These are phyloP conservation scores for Boehmeria nivea DNA, from an alignment of 306 rosid species.

Conservation along the genomic window DNA sequence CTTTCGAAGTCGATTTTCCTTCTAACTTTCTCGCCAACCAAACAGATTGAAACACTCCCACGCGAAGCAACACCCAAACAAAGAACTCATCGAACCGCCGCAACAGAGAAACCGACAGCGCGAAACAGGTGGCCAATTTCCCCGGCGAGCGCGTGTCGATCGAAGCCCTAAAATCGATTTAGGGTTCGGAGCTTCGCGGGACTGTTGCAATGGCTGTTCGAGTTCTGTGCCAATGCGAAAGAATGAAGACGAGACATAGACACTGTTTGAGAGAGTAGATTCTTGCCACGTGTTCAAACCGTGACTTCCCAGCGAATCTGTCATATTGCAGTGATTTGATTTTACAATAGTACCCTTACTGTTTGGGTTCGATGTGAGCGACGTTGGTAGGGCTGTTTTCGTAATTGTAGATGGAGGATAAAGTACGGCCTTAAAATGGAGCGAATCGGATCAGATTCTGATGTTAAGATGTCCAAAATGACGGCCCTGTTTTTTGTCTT, in stretches of 20 bases:
- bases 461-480: too few relatives aligned
- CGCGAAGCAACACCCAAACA: neutral
- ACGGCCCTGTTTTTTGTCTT: too few relatives aligned
- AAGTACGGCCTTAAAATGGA: too few relatives aligned
- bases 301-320: too few relatives aligned
- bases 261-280: too few relatives aligned
- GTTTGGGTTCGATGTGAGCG: too few relatives aligned
- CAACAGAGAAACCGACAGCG: neutral
- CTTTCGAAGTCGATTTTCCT: neutral
- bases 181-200: neutral
- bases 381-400: too few relatives aligned
- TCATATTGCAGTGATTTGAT: too few relatives aligned
- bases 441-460: too few relatives aligned
- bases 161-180: neutral
- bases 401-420: too few relatives aligned
- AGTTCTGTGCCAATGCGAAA: neutral
- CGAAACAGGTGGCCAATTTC: neutral
- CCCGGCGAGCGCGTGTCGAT: neutral
- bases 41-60: constrained; percentile 21
- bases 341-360: neutral
- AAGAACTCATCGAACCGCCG: neutral
- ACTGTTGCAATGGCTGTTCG: neutral
- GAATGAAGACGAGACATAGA: neutral
- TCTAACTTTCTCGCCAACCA: constrained; percentile 24
- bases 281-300: too few relatives aligned